These are phyloP conservation scores for Fraxinus americana DNA, from an alignment of 257 asterid species.

Conservation along the genomic window DNA sequence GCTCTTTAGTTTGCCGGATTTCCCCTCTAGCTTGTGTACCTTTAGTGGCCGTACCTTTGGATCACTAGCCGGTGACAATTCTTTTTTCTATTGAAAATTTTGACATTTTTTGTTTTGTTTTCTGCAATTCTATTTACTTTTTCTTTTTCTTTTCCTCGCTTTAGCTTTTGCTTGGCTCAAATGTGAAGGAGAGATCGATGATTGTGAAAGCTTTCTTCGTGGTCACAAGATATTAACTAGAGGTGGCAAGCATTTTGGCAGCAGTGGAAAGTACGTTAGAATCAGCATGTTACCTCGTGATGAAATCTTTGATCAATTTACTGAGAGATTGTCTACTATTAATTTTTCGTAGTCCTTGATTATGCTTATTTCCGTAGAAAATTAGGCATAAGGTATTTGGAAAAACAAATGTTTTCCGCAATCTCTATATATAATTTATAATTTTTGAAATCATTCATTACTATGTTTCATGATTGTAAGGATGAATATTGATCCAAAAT, in stretches of 20 bases:
- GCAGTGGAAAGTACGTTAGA: conserved; percentile 60
- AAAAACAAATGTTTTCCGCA: background rate
- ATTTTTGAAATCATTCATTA: background rate
- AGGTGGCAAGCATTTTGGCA: conserved; percentile 79
- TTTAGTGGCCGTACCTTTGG: conserved; percentile 57
- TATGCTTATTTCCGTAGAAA: background rate
- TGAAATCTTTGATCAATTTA: conserved; percentile 56
- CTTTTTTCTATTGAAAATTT: background rate
- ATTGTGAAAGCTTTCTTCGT: conserved; percentile 70
- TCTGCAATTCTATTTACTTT: background rate
- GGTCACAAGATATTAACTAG: conserved; percentile 65
- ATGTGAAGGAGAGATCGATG: conserved; percentile 63
- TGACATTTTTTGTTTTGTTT: background rate
- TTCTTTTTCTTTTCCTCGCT: background rate
- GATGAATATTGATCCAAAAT: too few relatives aligned
- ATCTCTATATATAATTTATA: conserved; percentile 10
- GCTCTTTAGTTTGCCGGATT: conserved; percentile 65
- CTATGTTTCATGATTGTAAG: conserved; percentile 1
- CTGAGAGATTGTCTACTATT: conserved; percentile 52
- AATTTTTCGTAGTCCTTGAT: conserved; percentile 28
- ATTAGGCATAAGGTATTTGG: conserved; percentile 22
- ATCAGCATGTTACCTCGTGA: conserved; percentile 67
- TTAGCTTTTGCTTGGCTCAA: conserved; percentile 91
- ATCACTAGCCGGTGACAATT: conserved; percentile 71
- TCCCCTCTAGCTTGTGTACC: conserved; percentile 52